Evolutionary conservation across 2,329 filamentous ascomycete genomes (phyloP), one percentile per base, ranked within the genome.

Genomic region (Colletotrichum melonis): DNA sequence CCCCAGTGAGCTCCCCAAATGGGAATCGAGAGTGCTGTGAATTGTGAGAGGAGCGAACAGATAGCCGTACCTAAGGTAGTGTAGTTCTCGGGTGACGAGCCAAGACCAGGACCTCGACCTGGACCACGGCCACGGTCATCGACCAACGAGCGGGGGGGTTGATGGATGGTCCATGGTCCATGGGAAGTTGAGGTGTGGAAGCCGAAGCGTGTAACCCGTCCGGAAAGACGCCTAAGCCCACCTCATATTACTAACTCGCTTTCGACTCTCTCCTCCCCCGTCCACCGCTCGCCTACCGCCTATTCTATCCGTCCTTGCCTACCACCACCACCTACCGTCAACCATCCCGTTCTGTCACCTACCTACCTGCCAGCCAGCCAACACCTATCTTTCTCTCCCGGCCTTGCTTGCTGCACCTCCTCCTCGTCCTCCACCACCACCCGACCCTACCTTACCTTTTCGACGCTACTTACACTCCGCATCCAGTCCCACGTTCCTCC

Each of bases 211-310:
- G 32, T 19, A 63, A 58, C 58, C 70, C 70, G 59, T 63, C 70
- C 59, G 59, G 67, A 63, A 70, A 70, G 70, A 32, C 66, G 70
- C 35, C 66, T 64, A 58, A 68, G 69, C 66, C 70, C 70, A 70
- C 70, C 66, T 66, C 70, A 73, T 66, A 73, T 73, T 73, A 70
- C 70, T 73, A 73, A 73, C 70, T 64, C 70, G 16, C 24, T 22
- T 69, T 67, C 52, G 56, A 72, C 65, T 62, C 65, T 68, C 57
- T 19, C 64, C 49, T 72, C 35, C 60, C 69, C 69, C 63, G 24
- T 62, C 65, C 65, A 22, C 7, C 35, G 26, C 60, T 14, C 35
- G 26, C 60, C 26, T 54, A 56, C 63, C 63, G 54, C 55, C 66
- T 32, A 58, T 58, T 42, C 65, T 42, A 49, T 52, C 35, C 59